These are phyloP conservation scores for Alternaria postmessia DNA, from an alignment of 2,329 filamentous ascomycete genomes.

Conservation along the genomic window DNA sequence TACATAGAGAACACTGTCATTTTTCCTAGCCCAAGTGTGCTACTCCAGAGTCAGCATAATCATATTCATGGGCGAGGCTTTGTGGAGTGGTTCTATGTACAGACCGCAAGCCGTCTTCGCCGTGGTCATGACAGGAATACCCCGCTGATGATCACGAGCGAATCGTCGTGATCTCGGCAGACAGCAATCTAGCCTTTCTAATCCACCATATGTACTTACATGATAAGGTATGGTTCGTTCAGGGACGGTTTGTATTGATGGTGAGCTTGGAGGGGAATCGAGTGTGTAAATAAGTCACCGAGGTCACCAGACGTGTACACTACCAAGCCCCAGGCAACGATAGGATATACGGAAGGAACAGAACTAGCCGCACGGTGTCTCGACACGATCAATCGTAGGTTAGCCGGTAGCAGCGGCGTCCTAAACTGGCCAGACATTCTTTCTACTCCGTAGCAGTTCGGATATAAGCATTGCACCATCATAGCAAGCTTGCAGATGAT, in stretches of 20 bases:
- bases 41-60: background rate
- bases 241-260: background rate
- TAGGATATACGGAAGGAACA: background rate
- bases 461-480: background rate
- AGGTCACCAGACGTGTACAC: background rate
- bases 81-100: background rate
- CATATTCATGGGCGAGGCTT: background rate
- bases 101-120: background rate
- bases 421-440: constrained; percentile 1
- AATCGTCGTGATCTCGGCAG: background rate
- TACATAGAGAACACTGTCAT: background rate
- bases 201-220: background rate
- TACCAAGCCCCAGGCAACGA: background rate
- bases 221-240: background rate
- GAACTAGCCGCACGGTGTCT: background rate
- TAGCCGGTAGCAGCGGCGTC: background rate
- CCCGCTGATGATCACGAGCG: background rate
- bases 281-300: background rate
- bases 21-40: background rate
- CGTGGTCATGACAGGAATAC: background rate
- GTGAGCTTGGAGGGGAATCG: background rate
- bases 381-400: background rate
- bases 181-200: background rate
- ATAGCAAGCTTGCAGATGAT: background rate
- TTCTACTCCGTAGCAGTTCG: background rate